Conservation (phyloP, 148 eudicot genomes). For the Vaccinium macrocarpon region DNA sequence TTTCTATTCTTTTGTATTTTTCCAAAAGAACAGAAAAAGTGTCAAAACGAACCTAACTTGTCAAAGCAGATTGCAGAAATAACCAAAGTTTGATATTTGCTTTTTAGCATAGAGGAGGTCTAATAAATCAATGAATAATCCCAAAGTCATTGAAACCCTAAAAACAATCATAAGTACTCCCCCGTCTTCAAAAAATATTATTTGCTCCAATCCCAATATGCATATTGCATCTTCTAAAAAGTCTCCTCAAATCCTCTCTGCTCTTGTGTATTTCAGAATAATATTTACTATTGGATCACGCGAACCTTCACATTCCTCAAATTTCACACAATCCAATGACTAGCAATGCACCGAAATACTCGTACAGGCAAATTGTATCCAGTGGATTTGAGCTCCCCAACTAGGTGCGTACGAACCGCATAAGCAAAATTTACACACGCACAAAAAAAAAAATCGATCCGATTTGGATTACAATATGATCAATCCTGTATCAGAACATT, state of each 20-base stretch:
- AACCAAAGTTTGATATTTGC: neutral
- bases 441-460: neutral
- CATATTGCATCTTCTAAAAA: neutral
- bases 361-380: no score
- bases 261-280: neutral
- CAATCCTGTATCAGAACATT: constrained; percentile 27
- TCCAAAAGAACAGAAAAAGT: no score
- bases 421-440: neutral
- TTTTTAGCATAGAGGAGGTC: neutral
- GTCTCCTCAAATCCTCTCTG: neutral
- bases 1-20: no score
- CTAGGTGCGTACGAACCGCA: no score
- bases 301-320: neutral
- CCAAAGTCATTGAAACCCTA: neutral
- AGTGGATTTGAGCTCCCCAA: no score
- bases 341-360: neutral
- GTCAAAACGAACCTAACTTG: neutral
- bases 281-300: neutral
- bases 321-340: neutral
- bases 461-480: neutral
- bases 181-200: neutral
- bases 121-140: neutral
- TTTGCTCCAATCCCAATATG: neutral
- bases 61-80: neutral
- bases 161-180: neutral